Evolutionary conservation across 2,329 filamentous ascomycete genomes (phyloP), one percentile per base, ranked within the genome.

Genomic region (Alternaria arborescens): DNA sequence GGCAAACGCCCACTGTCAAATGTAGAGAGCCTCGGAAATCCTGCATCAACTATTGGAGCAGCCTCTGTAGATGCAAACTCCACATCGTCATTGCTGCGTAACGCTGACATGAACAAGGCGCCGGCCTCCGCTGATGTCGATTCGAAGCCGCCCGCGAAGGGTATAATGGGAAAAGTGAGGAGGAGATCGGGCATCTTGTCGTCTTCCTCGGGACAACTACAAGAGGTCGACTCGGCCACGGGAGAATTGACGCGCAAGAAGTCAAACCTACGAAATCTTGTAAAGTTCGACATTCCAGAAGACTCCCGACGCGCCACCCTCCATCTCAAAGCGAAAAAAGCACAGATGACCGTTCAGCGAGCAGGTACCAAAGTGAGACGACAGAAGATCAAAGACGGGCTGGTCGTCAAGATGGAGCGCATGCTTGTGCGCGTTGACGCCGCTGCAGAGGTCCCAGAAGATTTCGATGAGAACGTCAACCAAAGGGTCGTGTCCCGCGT

Each of bases 371-470:
- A 67, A 26, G 60, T 82, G 24, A 71, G 81, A 24, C 78, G 81
- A 53, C 69, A 75, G 53, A 80, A 78, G 61, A 71, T 80, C 44
- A 79, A 80, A 51, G 84, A 88, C 66, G 88, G 88, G 5, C 84
- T 89, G 62, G 86, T 90, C 52, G 80, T 90, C 58, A 89, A 89
- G 74, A 88, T 88, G 76, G 88, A 90, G 71, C 87, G 85, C 60
- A 91, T 91, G 88, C 83, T 91, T 22, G 85, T 90, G 20, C 83
- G 87, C 22, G 82, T 89, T 24, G 88, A 89, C 67, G 81, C 81
- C 41, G 69, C 81, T 41, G 82, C 84, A 64, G 79, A 84, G 4
- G 77, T 89, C 8, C 84, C 86, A 1, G 82, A 85, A 7, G 86
- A 89, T 58, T 90, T 87, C 65, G 85, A 87, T 55, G 88, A 91